A percentile compares a stretch with the other conserved stretches of the same genome.
These are phyloP conservation scores for Climacium dendroides DNA, from an alignment of 225 moss, liverwort and hornwort species.

Conservation along the genomic window DNA sequence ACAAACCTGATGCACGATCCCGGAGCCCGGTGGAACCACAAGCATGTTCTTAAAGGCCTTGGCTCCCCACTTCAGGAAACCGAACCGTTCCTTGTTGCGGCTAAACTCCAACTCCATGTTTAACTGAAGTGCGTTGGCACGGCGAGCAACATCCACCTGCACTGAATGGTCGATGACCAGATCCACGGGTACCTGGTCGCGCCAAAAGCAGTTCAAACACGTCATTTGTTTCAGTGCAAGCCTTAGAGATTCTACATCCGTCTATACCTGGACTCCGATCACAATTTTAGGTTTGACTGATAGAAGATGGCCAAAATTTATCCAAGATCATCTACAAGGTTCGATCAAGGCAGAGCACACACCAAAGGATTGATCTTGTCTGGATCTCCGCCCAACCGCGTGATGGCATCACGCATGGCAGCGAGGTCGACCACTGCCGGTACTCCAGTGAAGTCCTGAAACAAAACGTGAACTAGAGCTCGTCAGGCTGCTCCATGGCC, in stretches of 20 bases:
- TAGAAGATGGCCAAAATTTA: not conserved
- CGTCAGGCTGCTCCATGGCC: not conserved
- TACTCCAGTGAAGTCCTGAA: slow-evolving; percentile 86
- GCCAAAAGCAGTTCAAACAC: not conserved
- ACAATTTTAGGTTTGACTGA: not conserved
- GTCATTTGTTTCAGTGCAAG: not conserved
- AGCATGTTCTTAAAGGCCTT: slow-evolving; percentile 96
- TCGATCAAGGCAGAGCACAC: slow-evolving; percentile 1
- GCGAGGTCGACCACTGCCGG: slow-evolving; percentile 94
- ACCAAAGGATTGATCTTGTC: slow-evolving; percentile 89
- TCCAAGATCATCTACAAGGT: not conserved
- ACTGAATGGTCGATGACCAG: slow-evolving; percentile 95
- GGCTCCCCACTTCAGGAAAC: slow-evolving; percentile 92
- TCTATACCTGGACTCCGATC: not conserved
- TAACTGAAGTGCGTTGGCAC: slow-evolving; percentile 44
- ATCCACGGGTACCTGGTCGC: slow-evolving; percentile 76
- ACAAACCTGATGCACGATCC: slow-evolving; percentile 86
- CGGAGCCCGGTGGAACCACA: slow-evolving; percentile 91
- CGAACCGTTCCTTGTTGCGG: slow-evolving; percentile 90
- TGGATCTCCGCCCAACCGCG: slow-evolving; percentile 69
- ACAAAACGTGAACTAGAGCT: not conserved
- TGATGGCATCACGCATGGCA: slow-evolving; percentile 91
- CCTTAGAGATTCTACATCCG: not conserved
- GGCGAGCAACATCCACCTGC: slow-evolving; percentile 79
- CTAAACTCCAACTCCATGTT: slow-evolving; percentile 86